Evolutionary conservation across 1,284 basidiomycete genomes (phyloP).

Genomic region (Mrakiaceae sp.): DNA sequence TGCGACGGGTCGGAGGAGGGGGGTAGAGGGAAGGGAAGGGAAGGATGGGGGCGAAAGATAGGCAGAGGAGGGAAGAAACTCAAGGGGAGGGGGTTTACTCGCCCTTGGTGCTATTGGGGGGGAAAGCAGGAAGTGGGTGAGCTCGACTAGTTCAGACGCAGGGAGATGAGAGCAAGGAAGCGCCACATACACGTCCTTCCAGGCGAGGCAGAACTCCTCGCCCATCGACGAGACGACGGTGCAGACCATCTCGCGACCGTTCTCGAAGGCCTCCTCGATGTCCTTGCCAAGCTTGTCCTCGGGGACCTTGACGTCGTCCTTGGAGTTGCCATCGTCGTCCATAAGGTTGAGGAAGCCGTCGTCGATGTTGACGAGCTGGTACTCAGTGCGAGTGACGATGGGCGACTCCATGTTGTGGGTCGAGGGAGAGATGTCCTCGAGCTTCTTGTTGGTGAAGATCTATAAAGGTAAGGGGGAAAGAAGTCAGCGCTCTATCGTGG

Average conservation of each 20-base stretch:
- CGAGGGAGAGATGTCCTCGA: conserved; percentile 97
- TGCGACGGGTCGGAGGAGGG: too few relatives aligned
- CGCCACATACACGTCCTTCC: conserved; percentile 48
- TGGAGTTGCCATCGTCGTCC: conserved; percentile 66
- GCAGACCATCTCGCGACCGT: conserved; percentile 57
- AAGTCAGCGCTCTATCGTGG: not conserved
- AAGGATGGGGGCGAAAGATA: too few relatives aligned
- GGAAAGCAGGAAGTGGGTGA: too few relatives aligned
- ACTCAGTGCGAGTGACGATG: conserved; percentile 79
- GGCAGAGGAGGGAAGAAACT: too few relatives aligned
- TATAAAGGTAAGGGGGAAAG: conserved; percentile 28
- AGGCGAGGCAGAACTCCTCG: conserved; percentile 75
- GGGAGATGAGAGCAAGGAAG: too few relatives aligned
- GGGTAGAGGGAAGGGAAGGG: too few relatives aligned
- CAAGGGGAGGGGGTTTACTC: too few relatives aligned
- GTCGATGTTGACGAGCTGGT: conserved; percentile 79
- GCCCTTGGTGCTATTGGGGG: too few relatives aligned
- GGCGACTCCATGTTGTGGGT: conserved; percentile 64
- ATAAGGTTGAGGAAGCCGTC: conserved; percentile 92
- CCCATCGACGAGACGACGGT: conserved; percentile 87
- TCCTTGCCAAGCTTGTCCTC: conserved; percentile 71
- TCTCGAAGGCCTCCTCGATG: conserved; percentile 65
- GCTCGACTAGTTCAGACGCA: too few relatives aligned
- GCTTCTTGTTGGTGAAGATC: conserved; percentile 95
- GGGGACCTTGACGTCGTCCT: conserved; percentile 93